Conservation (phyloP, 495 filamentous ascomycete genomes). For the Penicillium macrosclerotiorum region DNA sequence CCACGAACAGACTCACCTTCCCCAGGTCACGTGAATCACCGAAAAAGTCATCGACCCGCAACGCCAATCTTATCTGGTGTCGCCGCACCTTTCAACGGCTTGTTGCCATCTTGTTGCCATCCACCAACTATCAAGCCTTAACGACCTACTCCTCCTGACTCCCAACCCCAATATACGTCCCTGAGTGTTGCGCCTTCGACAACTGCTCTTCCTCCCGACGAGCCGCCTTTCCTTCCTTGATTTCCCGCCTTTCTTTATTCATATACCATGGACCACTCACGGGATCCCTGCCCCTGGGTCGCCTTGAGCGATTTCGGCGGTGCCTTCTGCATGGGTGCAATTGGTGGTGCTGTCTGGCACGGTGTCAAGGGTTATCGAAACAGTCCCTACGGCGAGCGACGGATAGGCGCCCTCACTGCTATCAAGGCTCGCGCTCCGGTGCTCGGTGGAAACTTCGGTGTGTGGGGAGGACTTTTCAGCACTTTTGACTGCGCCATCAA, state of each 20-base stretch:
- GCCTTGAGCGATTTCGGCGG: conserved; percentile 94
- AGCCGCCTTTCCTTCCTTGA: background rate
- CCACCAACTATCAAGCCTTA: no score
- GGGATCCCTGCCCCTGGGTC: conserved; percentile 97
- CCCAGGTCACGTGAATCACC: conserved; percentile 9
- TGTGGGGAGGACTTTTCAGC: conserved; percentile 93
- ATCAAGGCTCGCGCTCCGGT: conserved; percentile 97
- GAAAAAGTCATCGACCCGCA: conserved; percentile 21
- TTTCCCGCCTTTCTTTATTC: conserved; percentile 9
- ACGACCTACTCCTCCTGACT: no score
- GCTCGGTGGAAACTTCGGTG: conserved; percentile 94
- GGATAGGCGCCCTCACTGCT: conserved; percentile 93
- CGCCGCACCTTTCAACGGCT: background rate
- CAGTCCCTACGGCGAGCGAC: conserved; percentile 83
- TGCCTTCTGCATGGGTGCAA: conserved; percentile 90
- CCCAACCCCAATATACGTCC: no score
- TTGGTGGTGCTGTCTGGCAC: conserved; percentile 96
- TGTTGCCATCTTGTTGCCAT: conserved; percentile 2
- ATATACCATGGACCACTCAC: conserved; percentile 80
- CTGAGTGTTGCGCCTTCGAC: no score
- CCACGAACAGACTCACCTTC: no score
- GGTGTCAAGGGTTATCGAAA: conserved; percentile 96
- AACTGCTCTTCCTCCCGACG: background rate
- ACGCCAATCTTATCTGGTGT: conserved; percentile 7
- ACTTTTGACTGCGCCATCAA: conserved; percentile 98